Percentiles rank a stretch among this genome's conserved stretches.
Conservation (phyloP, 2,329 filamentous ascomycete species). For the Xylariaceae sp. region DNA sequence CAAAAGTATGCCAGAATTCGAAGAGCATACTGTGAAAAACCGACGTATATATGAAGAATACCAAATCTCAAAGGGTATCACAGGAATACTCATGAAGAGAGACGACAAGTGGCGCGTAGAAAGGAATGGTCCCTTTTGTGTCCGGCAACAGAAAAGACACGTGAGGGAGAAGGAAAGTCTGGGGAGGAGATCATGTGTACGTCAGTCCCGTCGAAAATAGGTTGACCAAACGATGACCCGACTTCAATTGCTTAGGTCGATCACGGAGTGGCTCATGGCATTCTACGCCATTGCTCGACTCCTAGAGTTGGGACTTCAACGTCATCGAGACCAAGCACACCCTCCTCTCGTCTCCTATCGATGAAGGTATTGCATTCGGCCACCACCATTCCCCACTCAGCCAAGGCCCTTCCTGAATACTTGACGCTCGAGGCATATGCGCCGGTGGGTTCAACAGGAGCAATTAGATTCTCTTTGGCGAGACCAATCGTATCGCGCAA, state of each 20-base stretch:
- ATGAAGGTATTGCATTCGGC: constrained; percentile 80
- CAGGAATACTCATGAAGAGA: too few species aligned
- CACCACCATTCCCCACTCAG: constrained; percentile 74
- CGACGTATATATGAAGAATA: too few species aligned
- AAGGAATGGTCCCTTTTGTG: background rate
- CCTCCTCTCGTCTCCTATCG: constrained; percentile 71
- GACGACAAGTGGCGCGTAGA: too few species aligned
- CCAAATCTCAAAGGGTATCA: too few species aligned
- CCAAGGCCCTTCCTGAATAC: constrained; percentile 70
- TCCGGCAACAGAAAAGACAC: background rate
- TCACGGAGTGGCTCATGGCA: constrained; percentile 13
- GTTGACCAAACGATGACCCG: background rate
- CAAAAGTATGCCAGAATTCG: too few species aligned
- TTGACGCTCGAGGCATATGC: constrained; percentile 47
- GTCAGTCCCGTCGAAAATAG: background rate
- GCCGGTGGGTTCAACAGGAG: constrained; percentile 46
- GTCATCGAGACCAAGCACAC: constrained; percentile 61
- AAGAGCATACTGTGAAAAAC: too few species aligned
- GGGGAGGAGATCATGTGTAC: background rate
- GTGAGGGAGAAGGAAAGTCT: background rate
- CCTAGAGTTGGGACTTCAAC: constrained; percentile 68
- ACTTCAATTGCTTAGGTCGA: background rate
- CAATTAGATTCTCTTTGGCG: constrained; percentile 36
- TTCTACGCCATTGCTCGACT: constrained; percentile 58
- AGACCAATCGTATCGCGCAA: constrained; percentile 19